phyloP scores from a whole-genome alignment of 1,139 yeast genomes.

The Zygosaccharomyces pseudobailii region DNA sequence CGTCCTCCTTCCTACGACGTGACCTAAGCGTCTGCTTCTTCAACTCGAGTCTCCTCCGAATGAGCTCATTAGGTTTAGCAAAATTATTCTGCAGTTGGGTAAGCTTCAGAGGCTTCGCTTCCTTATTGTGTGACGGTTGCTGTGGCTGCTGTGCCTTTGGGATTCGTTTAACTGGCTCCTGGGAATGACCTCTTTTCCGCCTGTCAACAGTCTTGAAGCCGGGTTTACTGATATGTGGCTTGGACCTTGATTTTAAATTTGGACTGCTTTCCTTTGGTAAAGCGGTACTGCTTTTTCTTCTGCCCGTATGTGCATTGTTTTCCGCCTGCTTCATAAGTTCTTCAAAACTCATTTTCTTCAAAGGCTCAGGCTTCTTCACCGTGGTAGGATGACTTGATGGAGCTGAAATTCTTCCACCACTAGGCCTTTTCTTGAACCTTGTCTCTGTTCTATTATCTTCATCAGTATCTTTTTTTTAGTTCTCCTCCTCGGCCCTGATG shows the following conservation, averaged over 20 bases:
- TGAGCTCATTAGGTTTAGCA: constrained; percentile 25
- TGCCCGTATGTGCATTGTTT: constrained; percentile 36
- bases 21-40: constrained; percentile 10
- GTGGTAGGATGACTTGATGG: constrained; percentile 2
- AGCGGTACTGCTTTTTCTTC: constrained; percentile 1
- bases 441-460: constrained; percentile 17
- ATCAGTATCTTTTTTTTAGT: constrained; percentile 13
- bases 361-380: constrained; percentile 24
- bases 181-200: constrained; percentile 1
- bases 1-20: constrained; percentile 10
- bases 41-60: constrained; percentile 20
- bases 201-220: constrained; percentile 11
- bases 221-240: constrained; percentile 13
- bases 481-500: constrained; percentile 13
- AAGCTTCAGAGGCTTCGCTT: constrained; percentile 9
- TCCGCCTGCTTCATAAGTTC: constrained; percentile 71
- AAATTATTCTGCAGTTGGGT: constrained; percentile 10
- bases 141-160: not conserved
- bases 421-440: constrained; percentile 20
- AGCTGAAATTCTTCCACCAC: constrained; percentile 9
- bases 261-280: constrained; percentile 1
- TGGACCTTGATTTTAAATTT: not conserved
- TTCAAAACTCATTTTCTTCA: constrained; percentile 54
- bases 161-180: constrained; percentile 1
- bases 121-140: not conserved